phyloP scores from a whole-genome alignment of 257 asterid species.

The Knoxia roxburghii region DNA sequence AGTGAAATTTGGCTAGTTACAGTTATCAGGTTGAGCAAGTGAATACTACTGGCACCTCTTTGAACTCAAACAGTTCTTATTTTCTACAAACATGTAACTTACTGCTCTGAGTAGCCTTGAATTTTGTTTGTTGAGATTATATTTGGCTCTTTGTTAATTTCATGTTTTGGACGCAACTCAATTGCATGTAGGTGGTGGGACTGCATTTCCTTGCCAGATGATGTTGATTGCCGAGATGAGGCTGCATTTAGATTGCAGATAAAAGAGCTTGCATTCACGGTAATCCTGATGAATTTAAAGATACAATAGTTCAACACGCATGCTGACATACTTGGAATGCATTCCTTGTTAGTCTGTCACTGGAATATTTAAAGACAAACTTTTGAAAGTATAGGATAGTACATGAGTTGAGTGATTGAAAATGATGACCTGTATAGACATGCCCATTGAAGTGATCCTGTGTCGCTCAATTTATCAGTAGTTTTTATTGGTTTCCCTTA shows the following conservation, averaged over 20 bases:
- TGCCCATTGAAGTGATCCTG: background rate
- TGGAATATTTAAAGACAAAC: background rate
- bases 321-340: background rate
- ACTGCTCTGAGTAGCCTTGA: background rate
- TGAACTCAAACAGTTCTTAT: background rate
- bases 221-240: slow-evolving; percentile 61
- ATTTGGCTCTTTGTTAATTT: background rate
- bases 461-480: background rate
- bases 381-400: background rate
- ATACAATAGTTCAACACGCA: background rate
- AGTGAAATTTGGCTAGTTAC: background rate
- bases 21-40: background rate
- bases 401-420: background rate
- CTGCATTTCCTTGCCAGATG: slow-evolving; percentile 80
- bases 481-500: background rate
- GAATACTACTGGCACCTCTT: background rate
- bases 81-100: background rate
- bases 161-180: background rate
- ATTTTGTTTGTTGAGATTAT: background rate
- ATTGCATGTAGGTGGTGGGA: slow-evolving; percentile 86
- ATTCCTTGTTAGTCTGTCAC: background rate
- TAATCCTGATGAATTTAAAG: slow-evolving; percentile 27
- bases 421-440: background rate
- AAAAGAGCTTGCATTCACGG: slow-evolving; percentile 82
- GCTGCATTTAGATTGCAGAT: slow-evolving; percentile 61